Percentiles rank a stretch among this genome's conserved stretches.
phyloP scores from a whole-genome alignment of 2,329 filamentous ascomycete species.

The Rosellinia necatrix region DNA sequence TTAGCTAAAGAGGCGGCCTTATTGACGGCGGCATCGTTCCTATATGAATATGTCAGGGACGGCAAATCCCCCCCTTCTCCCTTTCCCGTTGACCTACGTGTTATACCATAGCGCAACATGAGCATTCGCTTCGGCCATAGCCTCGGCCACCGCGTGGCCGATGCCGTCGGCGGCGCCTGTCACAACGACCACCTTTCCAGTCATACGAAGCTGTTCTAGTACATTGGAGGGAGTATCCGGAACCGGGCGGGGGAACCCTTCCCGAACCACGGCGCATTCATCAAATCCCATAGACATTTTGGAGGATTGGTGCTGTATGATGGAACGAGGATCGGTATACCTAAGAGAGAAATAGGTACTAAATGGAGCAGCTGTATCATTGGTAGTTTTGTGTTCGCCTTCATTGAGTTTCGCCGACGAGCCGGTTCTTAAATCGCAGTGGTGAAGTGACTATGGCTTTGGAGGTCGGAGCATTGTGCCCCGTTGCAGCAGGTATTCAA shows the following conservation, averaged over 20 bases:
- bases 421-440: background rate
- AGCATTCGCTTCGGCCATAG: slow-evolving; percentile 12
- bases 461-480: background rate
- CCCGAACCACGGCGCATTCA: background rate
- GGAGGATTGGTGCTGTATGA: no score
- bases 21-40: background rate
- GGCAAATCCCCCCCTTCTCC: background rate
- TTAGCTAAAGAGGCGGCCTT: background rate
- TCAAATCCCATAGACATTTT: background rate
- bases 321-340: no score
- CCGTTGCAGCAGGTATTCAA: background rate
- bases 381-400: no score
- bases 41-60: background rate
- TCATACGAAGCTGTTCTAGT: slow-evolving; percentile 6
- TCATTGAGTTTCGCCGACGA: no score
- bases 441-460: background rate
- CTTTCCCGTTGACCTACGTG: background rate
- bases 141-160: slow-evolving; percentile 1
- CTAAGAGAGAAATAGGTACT: background rate
- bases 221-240: slow-evolving; percentile 8
- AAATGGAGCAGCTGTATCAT: no score
- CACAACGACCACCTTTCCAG: slow-evolving; percentile 8
- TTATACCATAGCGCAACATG: slow-evolving; percentile 9
- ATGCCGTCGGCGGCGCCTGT: slow-evolving; percentile 7
- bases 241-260: slow-evolving; percentile 1